Conservation (phyloP, 2,329 filamentous ascomycete genomes). For the Cladosporium sp. region DNA sequence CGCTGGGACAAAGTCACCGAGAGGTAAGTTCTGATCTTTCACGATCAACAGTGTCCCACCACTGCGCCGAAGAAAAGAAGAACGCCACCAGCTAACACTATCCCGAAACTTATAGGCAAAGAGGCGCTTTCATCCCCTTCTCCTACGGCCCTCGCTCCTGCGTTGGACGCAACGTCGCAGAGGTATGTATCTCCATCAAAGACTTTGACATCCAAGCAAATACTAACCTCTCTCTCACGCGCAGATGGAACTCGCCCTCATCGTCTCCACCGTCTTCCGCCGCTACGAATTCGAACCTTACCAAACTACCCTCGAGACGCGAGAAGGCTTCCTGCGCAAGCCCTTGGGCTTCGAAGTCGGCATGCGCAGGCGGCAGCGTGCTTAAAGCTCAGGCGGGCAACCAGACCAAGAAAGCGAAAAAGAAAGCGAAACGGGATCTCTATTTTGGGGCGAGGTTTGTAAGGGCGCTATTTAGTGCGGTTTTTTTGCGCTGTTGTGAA, state of each 20-base stretch:
- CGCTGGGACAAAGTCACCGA: slow-evolving; percentile 43
- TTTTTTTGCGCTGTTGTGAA: not conserved
- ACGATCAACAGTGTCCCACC: not conserved
- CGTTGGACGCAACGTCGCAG: slow-evolving; percentile 45
- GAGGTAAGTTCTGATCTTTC: slow-evolving; percentile 17
- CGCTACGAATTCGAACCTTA: slow-evolving; percentile 39
- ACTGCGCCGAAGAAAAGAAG: not conserved
- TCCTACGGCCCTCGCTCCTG: slow-evolving; percentile 46
- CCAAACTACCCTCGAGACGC: slow-evolving; percentile 36
- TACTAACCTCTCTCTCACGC: not conserved
- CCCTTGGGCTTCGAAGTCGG: slow-evolving; percentile 24
- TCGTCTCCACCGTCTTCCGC: slow-evolving; percentile 40
- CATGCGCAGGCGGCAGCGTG: slow-evolving; percentile 16
- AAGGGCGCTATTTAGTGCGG: not conserved
- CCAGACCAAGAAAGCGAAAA: not conserved
- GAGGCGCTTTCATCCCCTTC: slow-evolving; percentile 44
- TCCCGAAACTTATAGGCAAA: slow-evolving; percentile 28
- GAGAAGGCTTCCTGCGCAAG: slow-evolving; percentile 39
- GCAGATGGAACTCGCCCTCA: slow-evolving; percentile 43
- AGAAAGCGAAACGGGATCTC: not conserved
- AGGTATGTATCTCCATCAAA: slow-evolving; percentile 18
- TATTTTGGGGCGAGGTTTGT: not conserved
- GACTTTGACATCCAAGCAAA: not conserved
- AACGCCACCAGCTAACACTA: not conserved
- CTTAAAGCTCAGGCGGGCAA: not conserved